phyloP scores from a whole-genome alignment of 139 green algal genomes.

The Dunaliella sp. region DNA sequence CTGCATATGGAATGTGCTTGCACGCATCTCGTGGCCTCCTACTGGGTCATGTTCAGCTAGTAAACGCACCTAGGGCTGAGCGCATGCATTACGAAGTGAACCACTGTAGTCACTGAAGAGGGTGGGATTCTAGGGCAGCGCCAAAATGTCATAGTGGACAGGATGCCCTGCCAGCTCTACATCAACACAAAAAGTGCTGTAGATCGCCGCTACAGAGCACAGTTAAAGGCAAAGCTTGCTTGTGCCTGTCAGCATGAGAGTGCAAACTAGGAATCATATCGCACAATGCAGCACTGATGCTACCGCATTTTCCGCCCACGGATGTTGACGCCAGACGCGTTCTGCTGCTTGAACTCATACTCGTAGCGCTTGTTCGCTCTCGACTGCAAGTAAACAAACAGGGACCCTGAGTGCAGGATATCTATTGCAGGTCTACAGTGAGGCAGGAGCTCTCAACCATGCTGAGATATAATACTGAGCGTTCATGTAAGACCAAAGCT shows the following conservation, averaged over 20 bases:
- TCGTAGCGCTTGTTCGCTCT: conserved; percentile 4
- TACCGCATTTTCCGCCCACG: background rate
- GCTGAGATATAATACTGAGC: too few species aligned
- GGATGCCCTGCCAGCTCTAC: background rate
- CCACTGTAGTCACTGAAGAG: too few species aligned
- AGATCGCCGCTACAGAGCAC: too few species aligned
- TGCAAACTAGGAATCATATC: background rate
- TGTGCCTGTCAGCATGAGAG: background rate
- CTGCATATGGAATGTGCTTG: too few species aligned
- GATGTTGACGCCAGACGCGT: background rate
- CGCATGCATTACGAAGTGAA: too few species aligned
- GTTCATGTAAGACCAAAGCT: background rate
- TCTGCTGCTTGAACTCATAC: background rate
- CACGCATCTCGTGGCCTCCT: too few species aligned
- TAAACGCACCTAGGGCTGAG: too few species aligned
- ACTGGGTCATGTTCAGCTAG: too few species aligned
- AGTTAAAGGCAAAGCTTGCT: background rate
- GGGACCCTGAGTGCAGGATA: background rate
- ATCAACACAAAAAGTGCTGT: too few species aligned
- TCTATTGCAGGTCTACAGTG: too few species aligned
- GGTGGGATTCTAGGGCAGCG: too few species aligned
- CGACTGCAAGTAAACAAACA: background rate
- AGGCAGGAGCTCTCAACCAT: too few species aligned
- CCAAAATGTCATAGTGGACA: background rate
- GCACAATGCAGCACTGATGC: background rate